These are phyloP conservation scores for Arabidopsis thaliana DNA, from an alignment of 345 rosid genomes.

Conservation along the genomic window DNA sequence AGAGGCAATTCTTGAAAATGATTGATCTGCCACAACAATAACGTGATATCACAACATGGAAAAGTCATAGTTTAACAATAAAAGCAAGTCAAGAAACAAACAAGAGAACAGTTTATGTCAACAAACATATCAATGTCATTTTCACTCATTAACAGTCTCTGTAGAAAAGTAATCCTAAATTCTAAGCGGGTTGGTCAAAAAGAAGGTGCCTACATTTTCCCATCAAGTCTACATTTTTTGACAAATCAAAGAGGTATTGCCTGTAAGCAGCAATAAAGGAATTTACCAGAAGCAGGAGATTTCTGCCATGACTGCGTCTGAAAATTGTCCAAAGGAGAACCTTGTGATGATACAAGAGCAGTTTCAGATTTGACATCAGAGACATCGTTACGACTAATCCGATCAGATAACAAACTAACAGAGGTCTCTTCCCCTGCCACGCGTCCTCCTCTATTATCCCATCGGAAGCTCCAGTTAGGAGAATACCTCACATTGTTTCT, in stretches of 20 bases:
- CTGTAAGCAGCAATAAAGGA: not conserved
- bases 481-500: constrained; percentile 77
- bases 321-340: constrained; percentile 60
- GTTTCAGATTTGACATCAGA: constrained; percentile 65
- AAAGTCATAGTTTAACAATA: constrained; percentile 9
- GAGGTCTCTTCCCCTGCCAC: constrained; percentile 92
- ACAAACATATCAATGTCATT: constrained; percentile 27
- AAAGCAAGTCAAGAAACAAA: constrained; percentile 13
- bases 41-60: constrained; percentile 8
- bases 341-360: constrained; percentile 68
- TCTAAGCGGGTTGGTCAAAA: constrained; percentile 1
- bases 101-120: constrained; percentile 23
- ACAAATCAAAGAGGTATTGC: constrained; percentile 8
- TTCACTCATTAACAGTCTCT: constrained; percentile 1
- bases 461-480: constrained; percentile 89
- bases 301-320: constrained; percentile 64
- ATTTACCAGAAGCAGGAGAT: constrained; percentile 81
- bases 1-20: constrained; percentile 64
- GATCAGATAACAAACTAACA: constrained; percentile 72
- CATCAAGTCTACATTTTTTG: constrained; percentile 3
- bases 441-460: constrained; percentile 93
- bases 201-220: constrained; percentile 12
- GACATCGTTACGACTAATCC: constrained; percentile 55
- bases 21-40: constrained; percentile 61
- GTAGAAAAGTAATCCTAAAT: constrained; percentile 27